phyloP scores from a whole-genome alignment of 140 eudicot species.

The Cichorium intybus region DNA sequence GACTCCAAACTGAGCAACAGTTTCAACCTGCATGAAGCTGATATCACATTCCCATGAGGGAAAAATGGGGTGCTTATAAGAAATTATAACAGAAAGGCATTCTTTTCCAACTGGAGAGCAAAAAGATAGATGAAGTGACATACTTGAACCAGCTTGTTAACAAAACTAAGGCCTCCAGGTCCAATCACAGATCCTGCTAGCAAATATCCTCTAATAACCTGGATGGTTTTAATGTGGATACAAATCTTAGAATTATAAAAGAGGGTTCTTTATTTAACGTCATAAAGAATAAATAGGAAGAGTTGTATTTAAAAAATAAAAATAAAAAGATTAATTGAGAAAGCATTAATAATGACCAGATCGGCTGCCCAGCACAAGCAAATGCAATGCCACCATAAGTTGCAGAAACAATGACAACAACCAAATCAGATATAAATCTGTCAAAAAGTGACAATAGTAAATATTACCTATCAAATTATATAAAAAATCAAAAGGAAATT shows the following conservation, averaged over 20 bases:
- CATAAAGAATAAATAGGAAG: neutral
- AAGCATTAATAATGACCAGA: slow-evolving; percentile 35
- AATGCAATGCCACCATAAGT: too few relatives aligned
- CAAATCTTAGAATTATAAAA: slow-evolving; percentile 12
- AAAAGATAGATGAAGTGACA: slow-evolving; percentile 25
- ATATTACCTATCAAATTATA: slow-evolving; percentile 15
- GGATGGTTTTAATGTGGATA: slow-evolving; percentile 20
- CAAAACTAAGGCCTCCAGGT: slow-evolving; percentile 80
- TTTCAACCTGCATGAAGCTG: slow-evolving; percentile 76
- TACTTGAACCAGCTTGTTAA: slow-evolving; percentile 92
- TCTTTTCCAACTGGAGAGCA: neutral
- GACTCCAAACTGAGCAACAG: slow-evolving; percentile 94
- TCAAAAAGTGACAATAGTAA: slow-evolving; percentile 17
- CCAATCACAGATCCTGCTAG: slow-evolving; percentile 89
- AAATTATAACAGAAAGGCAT: neutral
- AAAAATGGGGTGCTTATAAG: neutral
- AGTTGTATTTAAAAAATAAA: neutral
- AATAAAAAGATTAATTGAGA: slow-evolving; percentile 14
- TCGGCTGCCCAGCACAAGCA: slow-evolving; percentile 96
- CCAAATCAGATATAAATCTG: slow-evolving; percentile 89
- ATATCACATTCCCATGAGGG: neutral
- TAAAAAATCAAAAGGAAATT: neutral
- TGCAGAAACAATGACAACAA: slow-evolving; percentile 84
- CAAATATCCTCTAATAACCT: slow-evolving; percentile 90
- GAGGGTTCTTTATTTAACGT: neutral